Percentiles rank a stretch among this genome's conserved stretches.
These are phyloP conservation scores for Corinectria fuckeliana DNA, from an alignment of 2,329 filamentous ascomycete species.

Conservation along the genomic window DNA sequence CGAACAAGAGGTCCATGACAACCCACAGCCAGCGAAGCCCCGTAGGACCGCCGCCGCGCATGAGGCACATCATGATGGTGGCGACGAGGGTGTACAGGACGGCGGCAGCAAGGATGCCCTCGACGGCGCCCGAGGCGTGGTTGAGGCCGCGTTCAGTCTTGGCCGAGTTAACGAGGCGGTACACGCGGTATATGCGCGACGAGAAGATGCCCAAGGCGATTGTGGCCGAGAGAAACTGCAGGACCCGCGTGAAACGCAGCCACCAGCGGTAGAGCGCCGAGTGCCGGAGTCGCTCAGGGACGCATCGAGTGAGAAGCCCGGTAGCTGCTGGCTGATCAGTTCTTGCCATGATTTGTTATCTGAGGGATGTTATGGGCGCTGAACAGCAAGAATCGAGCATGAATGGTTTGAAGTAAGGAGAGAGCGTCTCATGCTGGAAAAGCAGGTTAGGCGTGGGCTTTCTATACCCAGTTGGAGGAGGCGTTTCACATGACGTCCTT, in stretches of 20 bases:
- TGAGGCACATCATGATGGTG: conserved; percentile 11
- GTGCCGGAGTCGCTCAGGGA: neutral
- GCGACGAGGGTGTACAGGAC: conserved; percentile 24
- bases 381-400: neutral
- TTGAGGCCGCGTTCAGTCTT: conserved; percentile 20
- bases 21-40: neutral
- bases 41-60: conserved; percentile 17
- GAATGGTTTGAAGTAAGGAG: neutral
- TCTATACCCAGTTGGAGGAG: neutral
- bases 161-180: neutral
- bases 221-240: neutral
- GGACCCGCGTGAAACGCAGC: neutral
- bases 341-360: neutral
- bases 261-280: neutral
- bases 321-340: neutral
- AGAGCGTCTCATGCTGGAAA: neutral
- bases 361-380: neutral
- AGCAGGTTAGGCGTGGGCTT: neutral
- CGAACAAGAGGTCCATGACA: neutral
- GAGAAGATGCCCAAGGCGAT: neutral
- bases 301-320: neutral
- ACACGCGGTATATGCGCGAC: neutral
- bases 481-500: neutral
- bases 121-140: conserved; percentile 17
- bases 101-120: conserved; percentile 28